Evolutionary conservation across 2,329 filamentous ascomycete species (phyloP), one percentile per base, ranked within the genome.

Genomic region (Acrocalymma vagum): DNA sequence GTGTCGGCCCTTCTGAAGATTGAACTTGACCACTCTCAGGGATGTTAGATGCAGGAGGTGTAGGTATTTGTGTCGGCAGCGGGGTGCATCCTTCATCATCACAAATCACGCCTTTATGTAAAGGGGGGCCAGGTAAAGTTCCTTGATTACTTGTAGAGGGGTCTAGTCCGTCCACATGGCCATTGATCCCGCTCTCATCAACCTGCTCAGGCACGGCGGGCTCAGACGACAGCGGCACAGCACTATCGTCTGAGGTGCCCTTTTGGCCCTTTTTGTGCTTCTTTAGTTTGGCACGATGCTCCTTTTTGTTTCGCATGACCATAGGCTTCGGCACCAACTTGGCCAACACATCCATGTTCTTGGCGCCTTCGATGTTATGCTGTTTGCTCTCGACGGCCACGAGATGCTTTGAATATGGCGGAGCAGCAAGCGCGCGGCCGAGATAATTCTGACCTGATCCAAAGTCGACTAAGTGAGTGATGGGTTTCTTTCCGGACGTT

Each of bases 381-480:
- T 89, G 85, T 49, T 86, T 85, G 43, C 90, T 88, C 71, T 99
- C 94, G 22, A 99, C 90, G 1, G 93, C 94, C 38, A 97, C 84
- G 28, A 97, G 87, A 53, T 91, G 84, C 58, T 86, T 85, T 60
- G 92, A 89, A 72, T 95, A 96, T 1, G 92, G 91, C 38, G 85
- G 79, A 48, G 87, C 90, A 10, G 93, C 93, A 42, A 99, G 77
- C 1, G 90, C 88, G 29, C 94, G 82, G 1, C 94, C 93, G 3
- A 99, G 83, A 62, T 99, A 99, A 63, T 96, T 97, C 68, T 97
- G 93, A 0, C 94, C 94, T 37, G 91, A 96, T 18, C 94, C 94
- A 69, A 97, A 96, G 71, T 99, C 94, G 32, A 97, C 86, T 43
- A 96, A 84, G 72, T 97, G 92, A 0, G 90, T 89, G 45, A 96